Conservation (phyloP, 345 rosid genomes). For the Melaleuca alternifolia region DNA sequence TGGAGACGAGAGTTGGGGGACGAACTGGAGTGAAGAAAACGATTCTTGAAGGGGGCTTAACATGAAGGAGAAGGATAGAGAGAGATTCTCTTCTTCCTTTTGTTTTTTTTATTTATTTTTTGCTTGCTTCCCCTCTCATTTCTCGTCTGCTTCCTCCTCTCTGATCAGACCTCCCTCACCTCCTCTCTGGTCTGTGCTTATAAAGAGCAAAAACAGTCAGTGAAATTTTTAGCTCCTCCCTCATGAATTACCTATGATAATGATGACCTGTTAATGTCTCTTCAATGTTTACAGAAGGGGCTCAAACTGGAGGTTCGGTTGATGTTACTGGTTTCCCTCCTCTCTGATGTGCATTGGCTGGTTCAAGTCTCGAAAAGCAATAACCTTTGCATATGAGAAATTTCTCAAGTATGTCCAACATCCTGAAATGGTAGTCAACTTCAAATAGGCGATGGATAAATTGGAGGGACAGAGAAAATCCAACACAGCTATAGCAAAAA, state of each 20-base stretch:
- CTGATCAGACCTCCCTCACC: no score
- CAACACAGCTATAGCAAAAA: background rate
- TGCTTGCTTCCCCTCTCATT: no score
- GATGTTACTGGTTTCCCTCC: constrained; percentile 36
- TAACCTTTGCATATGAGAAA: constrained; percentile 83
- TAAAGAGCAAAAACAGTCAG: background rate
- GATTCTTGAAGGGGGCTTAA: no score
- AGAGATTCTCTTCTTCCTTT: no score
- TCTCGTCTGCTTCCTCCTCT: no score
- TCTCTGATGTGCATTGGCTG: constrained; percentile 33
- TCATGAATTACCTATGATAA: background rate
- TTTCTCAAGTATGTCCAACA: constrained; percentile 90
- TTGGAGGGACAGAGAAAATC: background rate
- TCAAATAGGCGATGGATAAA: background rate
- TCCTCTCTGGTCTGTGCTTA: background rate
- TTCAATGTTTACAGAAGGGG: constrained; percentile 23
- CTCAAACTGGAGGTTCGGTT: constrained; percentile 12
- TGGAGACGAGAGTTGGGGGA: no score
- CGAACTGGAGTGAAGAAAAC: no score
- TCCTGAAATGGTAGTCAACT: constrained; percentile 30
- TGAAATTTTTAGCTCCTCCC: background rate
- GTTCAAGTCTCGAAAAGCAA: constrained; percentile 84
- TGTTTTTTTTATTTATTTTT: no score
- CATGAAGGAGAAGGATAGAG: no score
- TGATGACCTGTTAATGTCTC: constrained; percentile 11